phyloP scores from a whole-genome alignment of 805 yeast species.

The Pichia occidentalis region DNA sequence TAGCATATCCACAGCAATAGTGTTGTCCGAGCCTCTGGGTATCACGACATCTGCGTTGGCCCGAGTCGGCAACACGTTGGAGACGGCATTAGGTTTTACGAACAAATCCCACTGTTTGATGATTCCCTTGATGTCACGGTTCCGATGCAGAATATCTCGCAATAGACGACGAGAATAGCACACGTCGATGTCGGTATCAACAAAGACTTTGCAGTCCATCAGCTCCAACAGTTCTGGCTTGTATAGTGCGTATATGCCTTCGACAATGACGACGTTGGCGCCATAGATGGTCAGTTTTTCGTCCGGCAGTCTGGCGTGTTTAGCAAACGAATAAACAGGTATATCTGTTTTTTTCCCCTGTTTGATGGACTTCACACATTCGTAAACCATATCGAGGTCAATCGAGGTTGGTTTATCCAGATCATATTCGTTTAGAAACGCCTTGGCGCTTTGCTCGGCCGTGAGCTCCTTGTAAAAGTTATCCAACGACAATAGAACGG shows the following conservation, averaged over 20 bases:
- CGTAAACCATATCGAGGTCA: conserved; percentile 66
- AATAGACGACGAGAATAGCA: conserved; percentile 85
- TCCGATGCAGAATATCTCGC: conserved; percentile 80
- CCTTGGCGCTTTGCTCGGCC: conserved; percentile 51
- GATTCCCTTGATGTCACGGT: conserved; percentile 77
- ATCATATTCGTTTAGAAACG: conserved; percentile 68
- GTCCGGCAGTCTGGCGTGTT: conserved; percentile 49
- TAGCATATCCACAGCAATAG: conserved; percentile 71
- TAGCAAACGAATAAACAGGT: conserved; percentile 62
- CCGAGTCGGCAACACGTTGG: conserved; percentile 69
- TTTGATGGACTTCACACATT: conserved; percentile 59
- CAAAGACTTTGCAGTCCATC: conserved; percentile 84
- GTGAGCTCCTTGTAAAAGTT: conserved; percentile 80
- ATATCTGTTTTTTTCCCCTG: conserved; percentile 62
- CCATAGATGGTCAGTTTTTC: conserved; percentile 78
- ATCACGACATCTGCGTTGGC: conserved; percentile 76
- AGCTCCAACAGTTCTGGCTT: conserved; percentile 61
- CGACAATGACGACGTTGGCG: conserved; percentile 87
- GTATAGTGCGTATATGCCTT: conserved; percentile 82
- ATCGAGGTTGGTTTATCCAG: conserved; percentile 84
- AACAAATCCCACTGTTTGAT: conserved; percentile 83
- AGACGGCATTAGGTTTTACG: conserved; percentile 88
- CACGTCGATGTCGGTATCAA: conserved; percentile 89
- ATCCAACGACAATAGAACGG: conserved; percentile 81
- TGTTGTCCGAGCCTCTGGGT: conserved; percentile 86